Percentiles rank a stretch among this genome's conserved stretches.
Evolutionary conservation across 495 filamentous ascomycete genomes (phyloP).

Genomic region (Aspergillus avenaceus): DNA sequence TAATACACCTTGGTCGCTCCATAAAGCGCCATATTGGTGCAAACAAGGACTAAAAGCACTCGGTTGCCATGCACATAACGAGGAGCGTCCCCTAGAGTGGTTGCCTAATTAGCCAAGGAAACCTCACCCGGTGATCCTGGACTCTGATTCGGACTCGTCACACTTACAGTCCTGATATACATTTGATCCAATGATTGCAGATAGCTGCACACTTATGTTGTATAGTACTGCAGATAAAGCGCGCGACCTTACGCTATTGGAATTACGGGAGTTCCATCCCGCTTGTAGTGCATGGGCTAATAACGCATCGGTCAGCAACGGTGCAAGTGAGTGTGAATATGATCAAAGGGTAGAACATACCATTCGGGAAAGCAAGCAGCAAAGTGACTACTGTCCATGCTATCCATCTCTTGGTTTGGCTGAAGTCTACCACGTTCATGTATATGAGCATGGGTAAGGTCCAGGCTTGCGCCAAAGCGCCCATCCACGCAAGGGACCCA

Average conservation of each 20-base stretch:
- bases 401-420: slow-evolving; percentile 46
- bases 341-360: slow-evolving; percentile 29
- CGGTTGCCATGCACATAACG: slow-evolving; percentile 52
- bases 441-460: slow-evolving; percentile 53
- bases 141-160: background rate
- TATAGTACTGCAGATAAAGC: slow-evolving; percentile 56
- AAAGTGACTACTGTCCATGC: slow-evolving; percentile 54
- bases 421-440: slow-evolving; percentile 43
- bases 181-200: slow-evolving; percentile 51
- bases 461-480: slow-evolving; percentile 49
- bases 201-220: slow-evolving; percentile 47
- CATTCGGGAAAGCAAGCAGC: slow-evolving; percentile 53
- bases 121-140: background rate
- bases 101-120: slow-evolving; percentile 25
- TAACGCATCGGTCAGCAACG: background rate
- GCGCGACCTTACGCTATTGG: slow-evolving; percentile 51
- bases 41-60: slow-evolving; percentile 41
- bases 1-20: slow-evolving; percentile 39
- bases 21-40: slow-evolving; percentile 41
- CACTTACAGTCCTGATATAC: slow-evolving; percentile 49
- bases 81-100: slow-evolving; percentile 49
- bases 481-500: slow-evolving; percentile 44
- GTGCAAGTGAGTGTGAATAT: slow-evolving; percentile 21
- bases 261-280: slow-evolving; percentile 45
- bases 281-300: slow-evolving; percentile 35